Conservation (phyloP, 2,329 filamentous ascomycete species). For the Trichothecium roseum region DNA sequence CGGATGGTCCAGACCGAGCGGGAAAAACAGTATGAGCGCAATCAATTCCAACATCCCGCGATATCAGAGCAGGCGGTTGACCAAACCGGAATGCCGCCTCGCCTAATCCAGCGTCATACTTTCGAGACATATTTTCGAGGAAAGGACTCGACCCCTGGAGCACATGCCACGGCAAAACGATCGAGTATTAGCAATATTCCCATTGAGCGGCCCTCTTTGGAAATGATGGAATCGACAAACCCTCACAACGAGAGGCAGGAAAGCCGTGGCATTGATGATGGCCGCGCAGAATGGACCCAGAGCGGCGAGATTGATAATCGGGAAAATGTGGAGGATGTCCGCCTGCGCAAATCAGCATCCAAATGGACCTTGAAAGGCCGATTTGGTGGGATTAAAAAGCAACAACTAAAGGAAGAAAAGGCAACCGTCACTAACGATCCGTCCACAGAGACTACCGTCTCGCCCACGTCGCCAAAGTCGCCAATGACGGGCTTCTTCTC, state of each 20-base stretch:
- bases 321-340: conserved; percentile 5
- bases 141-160: background rate
- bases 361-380: conserved; percentile 36
- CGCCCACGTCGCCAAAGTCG: conserved; percentile 17
- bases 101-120: conserved; percentile 10
- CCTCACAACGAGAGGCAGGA: background rate
- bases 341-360: conserved; percentile 35
- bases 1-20: conserved; percentile 26
- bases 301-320: conserved; percentile 31
- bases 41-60: conserved; percentile 30
- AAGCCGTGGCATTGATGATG: conserved; percentile 12
- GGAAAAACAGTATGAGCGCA: conserved; percentile 27
- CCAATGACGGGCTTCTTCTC: conserved; percentile 29
- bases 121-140: conserved; percentile 3
- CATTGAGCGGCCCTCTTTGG: too few relatives aligned
- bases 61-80: conserved; percentile 25
- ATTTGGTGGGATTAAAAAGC: conserved; percentile 13
- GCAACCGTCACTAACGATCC: conserved; percentile 1
- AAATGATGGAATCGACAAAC: background rate
- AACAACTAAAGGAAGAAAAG: conserved; percentile 7
- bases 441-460: conserved; percentile 3
- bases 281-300: conserved; percentile 48
- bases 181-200: background rate
- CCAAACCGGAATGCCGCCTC: conserved; percentile 13
- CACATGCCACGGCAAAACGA: background rate